Conservation (phyloP, 2,329 filamentous ascomycete genomes). For the Cytospora piceicola region DNA sequence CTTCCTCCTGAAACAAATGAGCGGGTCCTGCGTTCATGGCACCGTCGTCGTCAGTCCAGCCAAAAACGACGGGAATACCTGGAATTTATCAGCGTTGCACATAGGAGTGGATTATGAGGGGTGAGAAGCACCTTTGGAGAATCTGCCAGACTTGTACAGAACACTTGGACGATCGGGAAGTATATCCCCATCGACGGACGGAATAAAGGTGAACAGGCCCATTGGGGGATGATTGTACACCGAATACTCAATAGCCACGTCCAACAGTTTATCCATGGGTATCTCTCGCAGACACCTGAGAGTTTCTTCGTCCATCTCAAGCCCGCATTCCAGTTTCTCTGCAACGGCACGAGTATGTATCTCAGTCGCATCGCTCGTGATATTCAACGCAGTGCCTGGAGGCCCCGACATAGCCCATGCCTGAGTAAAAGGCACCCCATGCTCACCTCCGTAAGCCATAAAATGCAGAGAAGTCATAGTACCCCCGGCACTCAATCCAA, state of each 20-base stretch:
- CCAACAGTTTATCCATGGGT: constrained; percentile 34
- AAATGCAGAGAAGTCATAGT: constrained; percentile 36
- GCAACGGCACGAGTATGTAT: constrained; percentile 37
- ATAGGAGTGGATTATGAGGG: constrained; percentile 1
- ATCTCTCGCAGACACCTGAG: constrained; percentile 34
- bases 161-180: constrained; percentile 35
- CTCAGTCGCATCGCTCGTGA: constrained; percentile 38
- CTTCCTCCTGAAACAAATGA: constrained; percentile 32
- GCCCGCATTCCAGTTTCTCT: constrained; percentile 30
- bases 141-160: constrained; percentile 34
- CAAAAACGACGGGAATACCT: constrained; percentile 36
- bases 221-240: constrained; percentile 36
- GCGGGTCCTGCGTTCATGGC: constrained; percentile 35
- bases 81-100: constrained; percentile 31
- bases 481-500: constrained; percentile 34
- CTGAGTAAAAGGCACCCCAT: constrained; percentile 40
- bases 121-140: constrained; percentile 28
- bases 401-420: constrained; percentile 42
- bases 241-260: constrained; percentile 37
- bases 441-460: constrained; percentile 37
- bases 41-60: constrained; percentile 39
- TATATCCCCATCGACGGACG: constrained; percentile 37
- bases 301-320: constrained; percentile 26
- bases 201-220: constrained; percentile 38
- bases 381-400: constrained; percentile 41